phyloP scores from a whole-genome alignment of 257 asterid species.

The Solanum stenotomum region DNA sequence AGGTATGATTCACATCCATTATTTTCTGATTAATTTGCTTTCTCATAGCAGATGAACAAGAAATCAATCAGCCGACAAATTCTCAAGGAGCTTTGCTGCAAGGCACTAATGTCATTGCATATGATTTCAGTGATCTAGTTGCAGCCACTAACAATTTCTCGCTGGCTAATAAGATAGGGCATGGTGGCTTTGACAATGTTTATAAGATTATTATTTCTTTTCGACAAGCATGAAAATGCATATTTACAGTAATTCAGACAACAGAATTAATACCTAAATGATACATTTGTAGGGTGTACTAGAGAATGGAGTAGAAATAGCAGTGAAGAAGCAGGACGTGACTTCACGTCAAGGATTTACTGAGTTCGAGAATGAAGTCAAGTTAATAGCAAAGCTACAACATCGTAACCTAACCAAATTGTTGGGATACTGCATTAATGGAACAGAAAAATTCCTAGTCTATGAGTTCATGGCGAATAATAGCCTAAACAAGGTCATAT shows the following conservation, averaged over 20 bases:
- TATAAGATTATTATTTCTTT: slow-evolving; percentile 17
- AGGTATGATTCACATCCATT: neutral
- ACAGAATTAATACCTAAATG: neutral
- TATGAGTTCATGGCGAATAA: slow-evolving; percentile 35
- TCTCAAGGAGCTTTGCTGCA: neutral
- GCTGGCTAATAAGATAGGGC: slow-evolving; percentile 25
- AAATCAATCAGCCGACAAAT: neutral
- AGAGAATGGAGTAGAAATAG: slow-evolving; percentile 16
- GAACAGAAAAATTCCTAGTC: slow-evolving; percentile 25
- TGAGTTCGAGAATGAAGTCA: slow-evolving; percentile 33
- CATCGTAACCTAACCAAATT: slow-evolving; percentile 33
- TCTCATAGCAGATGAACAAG: neutral
- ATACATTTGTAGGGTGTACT: slow-evolving; percentile 16
- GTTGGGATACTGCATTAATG: slow-evolving; percentile 30
- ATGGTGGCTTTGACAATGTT: slow-evolving; percentile 47
- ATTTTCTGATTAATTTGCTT: neutral
- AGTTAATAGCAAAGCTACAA: slow-evolving; percentile 23
- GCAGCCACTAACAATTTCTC: slow-evolving; percentile 32
- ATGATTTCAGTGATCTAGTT: slow-evolving; percentile 1
- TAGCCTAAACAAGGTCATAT: slow-evolving; percentile 28
- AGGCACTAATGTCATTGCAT: slow-evolving; percentile 2
- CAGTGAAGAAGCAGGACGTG: slow-evolving; percentile 26
- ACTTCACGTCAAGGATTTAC: slow-evolving; percentile 24
- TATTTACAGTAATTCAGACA: neutral
- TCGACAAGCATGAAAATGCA: neutral